Evolutionary conservation across 371 early-diverging fungal species (phyloP), one percentile per base, ranked within the genome.

Genomic region (Apophysomyces trapeziformis): DNA sequence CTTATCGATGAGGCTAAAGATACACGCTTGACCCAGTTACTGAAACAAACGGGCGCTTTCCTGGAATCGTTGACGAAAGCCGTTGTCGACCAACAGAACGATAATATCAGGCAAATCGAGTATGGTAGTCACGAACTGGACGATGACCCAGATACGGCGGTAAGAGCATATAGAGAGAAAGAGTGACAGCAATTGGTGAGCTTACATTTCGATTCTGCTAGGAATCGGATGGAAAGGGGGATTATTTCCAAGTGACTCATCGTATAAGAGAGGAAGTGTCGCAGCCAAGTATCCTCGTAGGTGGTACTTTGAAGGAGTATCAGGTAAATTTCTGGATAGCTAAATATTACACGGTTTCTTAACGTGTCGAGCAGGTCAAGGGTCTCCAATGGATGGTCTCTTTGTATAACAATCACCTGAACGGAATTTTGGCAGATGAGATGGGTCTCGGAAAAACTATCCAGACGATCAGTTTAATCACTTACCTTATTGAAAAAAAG

Each of bases 331-430:
- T 5, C 21, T 4, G 21, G 54, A 50, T 18, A 16, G 18, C 14
- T 35, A 35, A 2, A 26, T 26, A 50, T 36, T 18, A n/a, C 11
- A 14, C 32, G 32, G 5, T 39, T 54, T 18, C 5, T 59, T 32
- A 7, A 36, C 32, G 3, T 16, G 13, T 59, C 13, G 9, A 39
- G 18, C 59, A 73, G 76, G 69, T 99, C 74, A 96, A 95, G 72
- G 99, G 99, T 68, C 83, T 99, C 1, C 93, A 99, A 84, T 99
- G 99, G 99, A 96, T 99, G 92, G 90, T 96, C 2, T 95, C 97
- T 11, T 80, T 99, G 38, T 99, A 97, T 82, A 96, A 98, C 75
- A 98, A 98, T 73, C 85, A 92, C 47, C 77, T 96, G 70, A 96
- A 97, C 75, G 99, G 99, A 50, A 99, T 99, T 61, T 77, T 99